These are phyloP conservation scores for Pyrenula massariospora DNA, from an alignment of 495 filamentous ascomycete genomes.

Conservation along the genomic window DNA sequence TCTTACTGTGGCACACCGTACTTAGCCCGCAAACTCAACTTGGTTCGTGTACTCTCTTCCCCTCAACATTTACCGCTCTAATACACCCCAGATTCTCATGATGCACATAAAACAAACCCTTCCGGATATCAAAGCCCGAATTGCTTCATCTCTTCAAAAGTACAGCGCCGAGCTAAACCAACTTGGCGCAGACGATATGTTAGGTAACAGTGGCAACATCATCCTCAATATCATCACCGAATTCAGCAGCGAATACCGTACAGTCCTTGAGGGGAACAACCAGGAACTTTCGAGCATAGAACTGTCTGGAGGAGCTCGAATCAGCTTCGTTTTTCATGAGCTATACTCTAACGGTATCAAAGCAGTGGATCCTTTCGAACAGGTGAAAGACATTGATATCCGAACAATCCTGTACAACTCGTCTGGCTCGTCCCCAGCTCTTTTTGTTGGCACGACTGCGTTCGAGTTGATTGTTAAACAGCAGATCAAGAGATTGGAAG, in stretches of 20 bases:
- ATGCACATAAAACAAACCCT: constrained; percentile 99
- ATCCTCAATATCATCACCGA: constrained; percentile 98
- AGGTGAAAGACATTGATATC: constrained; percentile 96
- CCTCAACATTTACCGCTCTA: constrained; percentile 4
- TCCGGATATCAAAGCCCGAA: constrained; percentile 94
- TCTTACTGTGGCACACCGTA: constrained; percentile 98
- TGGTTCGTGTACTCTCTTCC: constrained; percentile 39
- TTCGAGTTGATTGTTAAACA: constrained; percentile 99
- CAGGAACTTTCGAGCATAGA: constrained; percentile 89
- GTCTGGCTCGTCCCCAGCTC: constrained; percentile 88
- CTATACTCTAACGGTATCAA: constrained; percentile 97
- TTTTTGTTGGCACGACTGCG: constrained; percentile 95
- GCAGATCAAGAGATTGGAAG: constrained; percentile 93
- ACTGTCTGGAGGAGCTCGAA: constrained; percentile 92
- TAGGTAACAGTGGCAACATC: constrained; percentile 92
- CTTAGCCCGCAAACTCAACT: constrained; percentile 88
- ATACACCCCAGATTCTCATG: constrained; percentile 70
- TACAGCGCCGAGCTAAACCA: constrained; percentile 71
- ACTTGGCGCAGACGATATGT: constrained; percentile 77
- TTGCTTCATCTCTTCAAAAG: constrained; percentile 83
- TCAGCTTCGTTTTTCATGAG: constrained; percentile 99
- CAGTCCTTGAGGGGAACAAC: constrained; percentile 92
- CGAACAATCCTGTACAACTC: constrained; percentile 96
- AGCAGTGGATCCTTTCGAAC: constrained; percentile 94
- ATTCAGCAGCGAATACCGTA: constrained; percentile 94